Evolutionary conservation across 1,284 basidiomycete genomes (phyloP).

Genomic region (Leccinum pachyderme): DNA sequence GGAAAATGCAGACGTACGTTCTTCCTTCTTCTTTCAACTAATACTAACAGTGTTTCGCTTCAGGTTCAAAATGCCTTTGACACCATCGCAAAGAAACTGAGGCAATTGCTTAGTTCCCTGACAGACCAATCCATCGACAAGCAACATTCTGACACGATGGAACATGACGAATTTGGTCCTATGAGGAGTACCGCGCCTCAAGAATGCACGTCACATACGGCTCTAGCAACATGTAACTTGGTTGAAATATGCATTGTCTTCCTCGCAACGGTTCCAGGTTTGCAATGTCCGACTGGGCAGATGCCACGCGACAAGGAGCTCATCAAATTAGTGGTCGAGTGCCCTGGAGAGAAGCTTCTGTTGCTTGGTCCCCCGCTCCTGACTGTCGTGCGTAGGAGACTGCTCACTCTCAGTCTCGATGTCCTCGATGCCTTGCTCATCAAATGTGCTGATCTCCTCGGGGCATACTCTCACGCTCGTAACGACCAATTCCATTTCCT

Average conservation of each 20-base stretch:
- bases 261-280: conserved; percentile 54
- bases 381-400: conserved; percentile 50
- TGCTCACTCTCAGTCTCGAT: conserved; percentile 52
- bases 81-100: conserved; percentile 38
- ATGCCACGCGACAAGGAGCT: conserved; percentile 65
- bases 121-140: conserved; percentile 22
- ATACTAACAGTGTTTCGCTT: not conserved
- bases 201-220: conserved; percentile 12
- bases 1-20: conserved; percentile 58
- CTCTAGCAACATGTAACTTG: conserved; percentile 31
- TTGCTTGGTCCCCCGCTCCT: conserved; percentile 58
- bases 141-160: conserved; percentile 32
- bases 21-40: not conserved
- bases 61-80: conserved; percentile 59
- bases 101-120: conserved; percentile 35
- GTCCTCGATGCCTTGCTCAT: conserved; percentile 55
- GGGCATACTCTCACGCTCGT: conserved; percentile 55
- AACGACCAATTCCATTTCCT: conserved; percentile 57
- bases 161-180: conserved; percentile 67
- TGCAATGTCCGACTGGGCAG: conserved; percentile 56
- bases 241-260: conserved; percentile 53
- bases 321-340: conserved; percentile 54
- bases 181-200: conserved; percentile 38
- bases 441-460: conserved; percentile 53
- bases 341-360: conserved; percentile 54